Conservation (phyloP, 1,284 basidiomycete species). For the Bjerkandera adusta region DNA sequence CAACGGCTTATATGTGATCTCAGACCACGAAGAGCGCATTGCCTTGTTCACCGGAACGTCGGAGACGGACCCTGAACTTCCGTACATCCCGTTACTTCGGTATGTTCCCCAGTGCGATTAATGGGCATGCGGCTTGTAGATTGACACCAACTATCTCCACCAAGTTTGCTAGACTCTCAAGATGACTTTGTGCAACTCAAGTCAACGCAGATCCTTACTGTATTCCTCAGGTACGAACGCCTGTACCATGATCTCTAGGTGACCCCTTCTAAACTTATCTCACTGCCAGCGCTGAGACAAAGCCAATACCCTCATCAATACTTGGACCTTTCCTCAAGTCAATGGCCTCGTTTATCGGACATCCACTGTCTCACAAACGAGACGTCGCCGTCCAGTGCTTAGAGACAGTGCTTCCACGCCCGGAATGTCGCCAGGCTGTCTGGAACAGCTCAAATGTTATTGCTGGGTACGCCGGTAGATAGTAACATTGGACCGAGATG, state of each 20-base stretch:
- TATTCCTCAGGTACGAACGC: conserved; percentile 67
- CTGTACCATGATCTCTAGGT: too few relatives aligned
- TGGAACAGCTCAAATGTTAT: conserved; percentile 72
- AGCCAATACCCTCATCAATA: conserved; percentile 51
- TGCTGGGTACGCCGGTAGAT: conserved; percentile 46
- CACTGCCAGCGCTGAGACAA: conserved; percentile 48
- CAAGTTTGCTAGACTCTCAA: conserved; percentile 77
- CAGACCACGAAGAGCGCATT: conserved; percentile 80
- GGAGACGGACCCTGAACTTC: conserved; percentile 73
- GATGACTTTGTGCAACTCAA: conserved; percentile 96
- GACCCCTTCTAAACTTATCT: background rate
- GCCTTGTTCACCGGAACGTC: conserved; percentile 64
- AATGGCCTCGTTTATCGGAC: conserved; percentile 64
- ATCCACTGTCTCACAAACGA: conserved; percentile 64
- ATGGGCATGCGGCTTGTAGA: too few relatives aligned
- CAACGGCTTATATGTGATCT: too few relatives aligned
- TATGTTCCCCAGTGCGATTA: conserved; percentile 38
- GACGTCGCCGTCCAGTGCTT: conserved; percentile 92
- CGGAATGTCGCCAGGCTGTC: conserved; percentile 72
- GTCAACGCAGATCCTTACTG: conserved; percentile 83
- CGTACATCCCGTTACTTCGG: conserved; percentile 84
- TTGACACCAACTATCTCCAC: background rate
- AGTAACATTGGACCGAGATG: background rate
- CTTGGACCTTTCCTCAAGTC: conserved; percentile 67
- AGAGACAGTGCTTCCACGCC: conserved; percentile 81